Percentiles rank a stretch among this genome's conserved stretches.
Evolutionary conservation across 169 alveolate species (phyloP).

Genomic region (Cryptosporidium canis): DNA sequence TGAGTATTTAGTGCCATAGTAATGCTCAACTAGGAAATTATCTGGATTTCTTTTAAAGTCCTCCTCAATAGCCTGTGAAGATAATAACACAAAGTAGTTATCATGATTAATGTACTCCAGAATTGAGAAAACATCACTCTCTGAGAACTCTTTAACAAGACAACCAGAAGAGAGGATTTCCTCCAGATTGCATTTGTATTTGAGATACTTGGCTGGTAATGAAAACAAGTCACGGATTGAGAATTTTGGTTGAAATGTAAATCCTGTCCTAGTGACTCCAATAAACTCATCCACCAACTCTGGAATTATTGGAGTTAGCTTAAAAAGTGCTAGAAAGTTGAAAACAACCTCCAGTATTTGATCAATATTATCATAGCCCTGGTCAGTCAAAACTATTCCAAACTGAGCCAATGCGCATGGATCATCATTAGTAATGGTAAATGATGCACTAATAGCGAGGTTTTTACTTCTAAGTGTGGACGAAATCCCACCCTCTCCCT

Average conservation of each 20-base stretch:
- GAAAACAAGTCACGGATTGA: slow-evolving; percentile 32
- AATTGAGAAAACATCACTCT: slow-evolving; percentile 21
- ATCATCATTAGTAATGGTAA: slow-evolving; percentile 41
- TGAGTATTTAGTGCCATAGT: slow-evolving; percentile 27
- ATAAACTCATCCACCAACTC: slow-evolving; percentile 47
- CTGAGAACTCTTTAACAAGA: slow-evolving; percentile 21
- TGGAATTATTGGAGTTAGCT: slow-evolving; percentile 32
- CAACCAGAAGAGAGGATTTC: slow-evolving; percentile 34
- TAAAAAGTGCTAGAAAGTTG: slow-evolving; percentile 26
- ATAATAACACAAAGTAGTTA: slow-evolving; percentile 17
- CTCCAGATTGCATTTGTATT: slow-evolving; percentile 31
- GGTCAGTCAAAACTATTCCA: slow-evolving; percentile 19
- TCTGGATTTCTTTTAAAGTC: slow-evolving; percentile 23
- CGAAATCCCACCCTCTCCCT: slow-evolving; percentile 58
- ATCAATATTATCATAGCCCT: slow-evolving; percentile 27
- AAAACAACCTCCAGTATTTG: slow-evolving; percentile 14
- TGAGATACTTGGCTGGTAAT: slow-evolving; percentile 41
- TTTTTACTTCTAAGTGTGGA: slow-evolving; percentile 18
- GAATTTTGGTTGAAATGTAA: slow-evolving; percentile 38
- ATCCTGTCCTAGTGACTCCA: neutral
- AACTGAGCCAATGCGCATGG: slow-evolving; percentile 65
- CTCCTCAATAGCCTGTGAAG: slow-evolving; percentile 9
- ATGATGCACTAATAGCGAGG: slow-evolving; percentile 52
- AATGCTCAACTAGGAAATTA: slow-evolving; percentile 7
- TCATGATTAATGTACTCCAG: slow-evolving; percentile 6